These are phyloP conservation scores for Purpureocillium takamizusanense DNA, from an alignment of 2,329 filamentous ascomycete species.

Conservation along the genomic window DNA sequence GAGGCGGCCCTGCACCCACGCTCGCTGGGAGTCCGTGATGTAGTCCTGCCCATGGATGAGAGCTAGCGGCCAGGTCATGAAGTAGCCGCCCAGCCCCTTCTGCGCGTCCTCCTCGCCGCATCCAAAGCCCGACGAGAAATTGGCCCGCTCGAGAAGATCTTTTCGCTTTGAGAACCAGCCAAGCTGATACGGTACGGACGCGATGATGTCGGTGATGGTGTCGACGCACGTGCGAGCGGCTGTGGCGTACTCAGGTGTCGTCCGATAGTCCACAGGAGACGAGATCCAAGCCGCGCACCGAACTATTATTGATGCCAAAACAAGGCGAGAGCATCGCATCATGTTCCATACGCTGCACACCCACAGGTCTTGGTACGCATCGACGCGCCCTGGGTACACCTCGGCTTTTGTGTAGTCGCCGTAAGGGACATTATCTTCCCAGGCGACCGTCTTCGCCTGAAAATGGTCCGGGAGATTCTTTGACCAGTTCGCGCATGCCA, in stretches of 20 bases:
- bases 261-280: constrained; percentile 51
- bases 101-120: constrained; percentile 39
- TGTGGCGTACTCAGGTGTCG: constrained; percentile 51
- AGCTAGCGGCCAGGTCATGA: constrained; percentile 50
- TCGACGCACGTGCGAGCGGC: constrained; percentile 41
- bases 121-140: constrained; percentile 32
- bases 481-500: constrained; percentile 43
- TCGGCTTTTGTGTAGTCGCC: constrained; percentile 44
- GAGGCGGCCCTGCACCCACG: constrained; percentile 45
- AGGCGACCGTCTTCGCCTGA: constrained; percentile 42
- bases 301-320: constrained; percentile 45
- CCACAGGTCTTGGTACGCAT: constrained; percentile 50
- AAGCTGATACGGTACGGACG: constrained; percentile 52
- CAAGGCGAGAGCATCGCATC: constrained; percentile 42
- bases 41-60: constrained; percentile 48
- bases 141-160: constrained; percentile 28
- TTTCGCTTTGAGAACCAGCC: constrained; percentile 45
- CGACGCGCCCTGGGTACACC: constrained; percentile 51
- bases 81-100: constrained; percentile 50
- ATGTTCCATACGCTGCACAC: constrained; percentile 50
- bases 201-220: constrained; percentile 49
- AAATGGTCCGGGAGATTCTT: constrained; percentile 39
- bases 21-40: constrained; percentile 47
- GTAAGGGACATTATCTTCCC: constrained; percentile 44
- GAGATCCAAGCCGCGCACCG: constrained; percentile 53